These are phyloP conservation scores for Lentinula detonsa DNA, from an alignment of 768 basidiomycete species.

Conservation along the genomic window DNA sequence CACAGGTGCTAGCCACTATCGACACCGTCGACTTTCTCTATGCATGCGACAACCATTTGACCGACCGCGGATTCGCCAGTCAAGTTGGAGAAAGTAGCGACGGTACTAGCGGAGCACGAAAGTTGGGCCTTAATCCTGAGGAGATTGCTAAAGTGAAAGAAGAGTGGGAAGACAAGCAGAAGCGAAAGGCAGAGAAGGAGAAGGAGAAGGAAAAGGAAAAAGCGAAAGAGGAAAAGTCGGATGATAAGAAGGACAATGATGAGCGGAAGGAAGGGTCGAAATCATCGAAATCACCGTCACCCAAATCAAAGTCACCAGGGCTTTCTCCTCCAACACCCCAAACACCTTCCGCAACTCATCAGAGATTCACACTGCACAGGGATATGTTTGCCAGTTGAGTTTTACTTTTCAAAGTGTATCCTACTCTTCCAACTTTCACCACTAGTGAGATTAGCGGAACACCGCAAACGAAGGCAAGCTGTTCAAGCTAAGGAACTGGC, in stretches of 20 bases:
- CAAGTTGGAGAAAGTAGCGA: conserved; percentile 33
- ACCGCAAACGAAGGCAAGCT: conserved; percentile 61
- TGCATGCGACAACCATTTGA: conserved; percentile 74
- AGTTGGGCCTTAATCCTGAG: conserved; percentile 47
- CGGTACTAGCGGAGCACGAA: conserved; percentile 24
- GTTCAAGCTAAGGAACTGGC: conserved; percentile 65
- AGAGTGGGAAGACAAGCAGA: conserved; percentile 77
- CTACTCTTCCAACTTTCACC: background rate
- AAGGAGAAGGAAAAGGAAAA: conserved; percentile 34
- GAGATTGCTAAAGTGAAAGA: conserved; percentile 74
- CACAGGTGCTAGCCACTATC: conserved; percentile 57
- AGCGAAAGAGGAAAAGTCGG: conserved; percentile 19
- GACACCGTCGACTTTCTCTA: conserved; percentile 85
- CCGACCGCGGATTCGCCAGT: conserved; percentile 71
- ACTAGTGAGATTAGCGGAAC: conserved; percentile 68
- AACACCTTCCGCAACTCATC: conserved; percentile 43
- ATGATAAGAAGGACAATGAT: background rate
- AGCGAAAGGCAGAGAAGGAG: conserved; percentile 47
- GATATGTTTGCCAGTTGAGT: conserved; percentile 61
- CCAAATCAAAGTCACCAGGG: conserved; percentile 14
- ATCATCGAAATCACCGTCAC: conserved; percentile 22
- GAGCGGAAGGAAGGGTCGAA: conserved; percentile 20
- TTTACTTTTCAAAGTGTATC: background rate
- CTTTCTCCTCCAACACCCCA: conserved; percentile 25
- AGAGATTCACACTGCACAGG: conserved; percentile 77